Conservation (phyloP, 345 rosid species). For the Excoecaria cochinchinensis region DNA sequence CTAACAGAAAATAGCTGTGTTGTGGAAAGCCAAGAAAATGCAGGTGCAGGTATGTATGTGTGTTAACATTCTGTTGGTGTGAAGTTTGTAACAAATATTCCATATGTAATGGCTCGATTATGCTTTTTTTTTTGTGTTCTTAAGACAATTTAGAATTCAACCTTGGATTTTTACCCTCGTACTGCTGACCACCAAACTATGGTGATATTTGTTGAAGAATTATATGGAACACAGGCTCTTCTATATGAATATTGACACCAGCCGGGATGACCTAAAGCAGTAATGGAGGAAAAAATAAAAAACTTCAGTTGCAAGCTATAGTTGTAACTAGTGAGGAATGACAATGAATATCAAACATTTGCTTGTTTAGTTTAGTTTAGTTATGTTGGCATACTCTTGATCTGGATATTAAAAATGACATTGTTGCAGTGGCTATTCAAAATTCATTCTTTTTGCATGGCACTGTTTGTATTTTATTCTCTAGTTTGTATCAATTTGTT, state of each 20-base stretch:
- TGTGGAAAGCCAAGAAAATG: conserved; percentile 41
- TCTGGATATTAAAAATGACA: background rate
- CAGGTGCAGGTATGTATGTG: conserved; percentile 56
- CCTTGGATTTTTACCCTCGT: no score
- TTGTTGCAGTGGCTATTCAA: background rate
- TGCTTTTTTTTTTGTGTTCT: no score
- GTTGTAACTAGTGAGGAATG: background rate
- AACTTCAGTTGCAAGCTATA: background rate
- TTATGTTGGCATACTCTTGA: background rate
- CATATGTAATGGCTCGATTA: background rate
- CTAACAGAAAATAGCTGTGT: conserved; percentile 26
- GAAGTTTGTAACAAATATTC: background rate
- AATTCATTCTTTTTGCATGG: background rate
- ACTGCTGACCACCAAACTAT: background rate
- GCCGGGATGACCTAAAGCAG: background rate
- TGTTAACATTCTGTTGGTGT: background rate
- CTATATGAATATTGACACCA: background rate
- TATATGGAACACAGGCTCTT: background rate
- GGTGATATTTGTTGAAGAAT: background rate
- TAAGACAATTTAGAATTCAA: no score
- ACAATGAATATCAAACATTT: background rate
- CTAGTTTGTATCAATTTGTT: background rate
- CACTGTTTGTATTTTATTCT: background rate
- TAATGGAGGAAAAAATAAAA: background rate
- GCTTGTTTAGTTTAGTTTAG: background rate